Evolutionary conservation across 768 basidiomycete species (phyloP), one percentile per base, ranked within the genome.

Genomic region (Crassisporium funariophilum): DNA sequence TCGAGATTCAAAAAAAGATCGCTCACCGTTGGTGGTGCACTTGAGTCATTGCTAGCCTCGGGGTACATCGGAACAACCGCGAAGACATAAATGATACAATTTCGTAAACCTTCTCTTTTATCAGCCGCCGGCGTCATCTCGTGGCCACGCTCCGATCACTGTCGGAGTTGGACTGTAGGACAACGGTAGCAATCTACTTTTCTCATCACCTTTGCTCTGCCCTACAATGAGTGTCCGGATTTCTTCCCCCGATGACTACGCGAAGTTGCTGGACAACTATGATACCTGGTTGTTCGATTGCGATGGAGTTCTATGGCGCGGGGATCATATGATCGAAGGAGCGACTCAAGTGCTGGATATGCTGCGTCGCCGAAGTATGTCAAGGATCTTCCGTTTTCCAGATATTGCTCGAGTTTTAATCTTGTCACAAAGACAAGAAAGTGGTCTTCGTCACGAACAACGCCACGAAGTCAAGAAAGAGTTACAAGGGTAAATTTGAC

Each of bases 221-320:
- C 33, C 41, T 62, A 43, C 46, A 34, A 67, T 73, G 67, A 71
- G 62, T 59, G 50, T 62, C 35, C 69, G 67, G 40, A 68, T 77
- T 47, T 65, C 76, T 16, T 61, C 72, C 31, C 50, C 59, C 8
- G 68, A 68, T 12, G 75, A 82, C 47, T 82, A 82, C 50, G 65
- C 70, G 47, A 55, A 65, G 12, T 58, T 85, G 21, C 53, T 85
- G 53, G 72, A 79, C 56, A 74, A 79, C 60, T 93, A 88, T 64
- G 94, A 98, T 63, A 95, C 94, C 20, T 95, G 93, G 84, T 78
- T 98, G 68, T 90, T 97, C 54, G 94, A 98, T 68, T 98, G 95
- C 62, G 94, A 98, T 61, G 95, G 94, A 11, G 95, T 98, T 16
- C 75, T 98, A 24, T 98, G 95, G 91, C 82, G 84, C 46, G 94